Evolutionary conservation across 169 alveolate species (phyloP).

Genomic region (Besnoitia besnoiti): DNA sequence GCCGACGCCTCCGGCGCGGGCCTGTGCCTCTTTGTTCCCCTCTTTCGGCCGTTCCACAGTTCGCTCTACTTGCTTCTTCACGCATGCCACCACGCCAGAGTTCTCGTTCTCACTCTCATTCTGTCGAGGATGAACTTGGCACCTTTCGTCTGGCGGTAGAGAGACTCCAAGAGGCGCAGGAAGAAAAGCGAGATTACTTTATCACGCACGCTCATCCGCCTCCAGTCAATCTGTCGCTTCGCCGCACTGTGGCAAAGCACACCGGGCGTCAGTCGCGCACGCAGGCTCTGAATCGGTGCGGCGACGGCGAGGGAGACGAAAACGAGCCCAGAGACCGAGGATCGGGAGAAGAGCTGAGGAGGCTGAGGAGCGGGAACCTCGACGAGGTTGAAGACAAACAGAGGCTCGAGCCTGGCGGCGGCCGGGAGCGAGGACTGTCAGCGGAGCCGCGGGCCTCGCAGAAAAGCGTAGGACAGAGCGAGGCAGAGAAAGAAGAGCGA

Average conservation of each 20-base stretch:
- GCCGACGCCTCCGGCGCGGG: neutral
- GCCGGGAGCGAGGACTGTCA: neutral
- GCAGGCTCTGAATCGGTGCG: too few relatives aligned
- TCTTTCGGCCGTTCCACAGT: neutral
- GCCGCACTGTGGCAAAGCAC: neutral
- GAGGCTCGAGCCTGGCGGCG: neutral
- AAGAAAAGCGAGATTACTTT: neutral
- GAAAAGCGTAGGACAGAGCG: neutral
- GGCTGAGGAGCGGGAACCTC: neutral
- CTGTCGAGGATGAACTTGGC: too few relatives aligned
- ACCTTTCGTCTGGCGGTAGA: neutral
- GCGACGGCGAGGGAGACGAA: neutral
- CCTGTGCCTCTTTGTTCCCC: neutral
- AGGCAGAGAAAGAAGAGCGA: neutral
- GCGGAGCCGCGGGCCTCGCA: neutral
- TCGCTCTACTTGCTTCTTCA: neutral
- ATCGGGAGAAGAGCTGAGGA: neutral
- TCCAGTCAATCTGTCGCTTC: neutral
- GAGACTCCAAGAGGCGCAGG: neutral
- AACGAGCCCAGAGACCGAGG: neutral
- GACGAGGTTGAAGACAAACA: neutral
- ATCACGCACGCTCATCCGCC: neutral
- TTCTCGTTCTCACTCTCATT: neutral
- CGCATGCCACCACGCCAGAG: too few relatives aligned
- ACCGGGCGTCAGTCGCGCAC: too few relatives aligned